A percentile compares a stretch with the other conserved stretches of the same genome.
Conservation (phyloP, 108 stramenopile genomes). For the Fragilaria radians region DNA sequence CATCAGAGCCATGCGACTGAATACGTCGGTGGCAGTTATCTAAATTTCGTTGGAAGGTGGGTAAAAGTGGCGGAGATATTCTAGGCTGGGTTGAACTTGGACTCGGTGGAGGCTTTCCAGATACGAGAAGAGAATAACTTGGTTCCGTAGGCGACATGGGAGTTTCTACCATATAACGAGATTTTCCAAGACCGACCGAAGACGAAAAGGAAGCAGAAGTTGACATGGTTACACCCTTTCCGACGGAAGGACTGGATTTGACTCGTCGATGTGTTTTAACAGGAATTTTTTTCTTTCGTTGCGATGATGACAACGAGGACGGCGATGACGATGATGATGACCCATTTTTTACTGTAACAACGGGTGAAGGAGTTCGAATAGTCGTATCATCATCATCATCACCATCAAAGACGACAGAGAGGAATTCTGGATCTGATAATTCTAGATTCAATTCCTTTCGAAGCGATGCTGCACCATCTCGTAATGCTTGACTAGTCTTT, state of each 20-base stretch:
- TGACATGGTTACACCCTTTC: too few species aligned
- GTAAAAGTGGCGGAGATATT: too few species aligned
- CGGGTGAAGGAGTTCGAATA: neutral
- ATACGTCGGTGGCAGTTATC: neutral
- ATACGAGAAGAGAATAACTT: neutral
- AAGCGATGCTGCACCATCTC: constrained; percentile 69
- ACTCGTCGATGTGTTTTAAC: neutral
- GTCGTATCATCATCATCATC: constrained; percentile 1
- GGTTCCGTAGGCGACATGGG: neutral
- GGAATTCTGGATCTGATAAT: constrained; percentile 52
- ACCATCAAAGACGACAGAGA: constrained; percentile 48
- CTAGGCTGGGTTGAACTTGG: neutral
- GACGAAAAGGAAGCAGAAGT: too few species aligned
- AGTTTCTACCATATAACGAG: too few species aligned
- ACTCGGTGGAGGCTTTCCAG: neutral
- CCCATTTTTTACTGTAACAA: neutral
- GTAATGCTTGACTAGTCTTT: constrained; percentile 71
- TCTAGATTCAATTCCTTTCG: constrained; percentile 60
- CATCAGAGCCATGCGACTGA: neutral
- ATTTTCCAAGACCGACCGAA: too few species aligned
- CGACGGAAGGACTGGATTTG: neutral
- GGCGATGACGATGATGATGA: neutral
- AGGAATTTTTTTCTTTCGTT: neutral
- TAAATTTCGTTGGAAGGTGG: too few species aligned
- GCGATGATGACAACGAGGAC: neutral